Evolutionary conservation across 2,329 filamentous ascomycete genomes (phyloP).

Genomic region (Talaromyces islandicus): DNA sequence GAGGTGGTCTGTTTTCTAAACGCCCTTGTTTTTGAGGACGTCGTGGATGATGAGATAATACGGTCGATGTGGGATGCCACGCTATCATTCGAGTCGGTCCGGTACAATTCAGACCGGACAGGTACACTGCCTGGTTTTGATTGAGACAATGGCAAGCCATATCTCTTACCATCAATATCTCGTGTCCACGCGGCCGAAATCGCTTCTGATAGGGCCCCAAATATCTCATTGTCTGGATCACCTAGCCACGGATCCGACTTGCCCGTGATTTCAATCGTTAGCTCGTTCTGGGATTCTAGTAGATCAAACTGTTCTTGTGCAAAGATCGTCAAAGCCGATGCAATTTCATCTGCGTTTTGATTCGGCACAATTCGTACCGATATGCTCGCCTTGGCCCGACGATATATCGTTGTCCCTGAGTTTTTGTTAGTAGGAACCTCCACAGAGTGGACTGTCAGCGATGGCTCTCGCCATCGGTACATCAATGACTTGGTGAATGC

Average conservation of each 20-base stretch:
- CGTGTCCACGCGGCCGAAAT: conserved; percentile 76
- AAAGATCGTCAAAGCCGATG: conserved; percentile 60
- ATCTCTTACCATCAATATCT: conserved; percentile 22
- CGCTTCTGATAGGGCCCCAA: conserved; percentile 78
- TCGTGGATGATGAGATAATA: conserved; percentile 33
- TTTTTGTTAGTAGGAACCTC: conserved; percentile 77
- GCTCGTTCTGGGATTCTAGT: conserved; percentile 72
- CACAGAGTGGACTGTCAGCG: conserved; percentile 87
- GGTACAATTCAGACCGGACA: conserved; percentile 18
- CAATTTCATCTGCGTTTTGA: conserved; percentile 77
- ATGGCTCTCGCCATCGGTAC: conserved; percentile 92
- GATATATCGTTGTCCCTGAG: conserved; percentile 77
- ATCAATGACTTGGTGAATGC: conserved; percentile 79
- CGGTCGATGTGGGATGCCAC: conserved; percentile 35
- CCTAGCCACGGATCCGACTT: conserved; percentile 95
- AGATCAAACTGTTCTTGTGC: conserved; percentile 64
- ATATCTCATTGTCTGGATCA: conserved; percentile 84
- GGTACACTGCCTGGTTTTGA: conserved; percentile 14
- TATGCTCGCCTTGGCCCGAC: conserved; percentile 79
- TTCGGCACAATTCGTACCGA: conserved; percentile 91
- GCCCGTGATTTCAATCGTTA: conserved; percentile 82
- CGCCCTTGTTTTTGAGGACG: conserved; percentile 26
- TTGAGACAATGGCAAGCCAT: conserved; percentile 26
- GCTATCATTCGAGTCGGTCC: conserved; percentile 32
- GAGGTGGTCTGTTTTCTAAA: conserved; percentile 21